Evolutionary conservation across 2,329 filamentous ascomycete species (phyloP).

Genomic region (Shiraia bambusicola): DNA sequence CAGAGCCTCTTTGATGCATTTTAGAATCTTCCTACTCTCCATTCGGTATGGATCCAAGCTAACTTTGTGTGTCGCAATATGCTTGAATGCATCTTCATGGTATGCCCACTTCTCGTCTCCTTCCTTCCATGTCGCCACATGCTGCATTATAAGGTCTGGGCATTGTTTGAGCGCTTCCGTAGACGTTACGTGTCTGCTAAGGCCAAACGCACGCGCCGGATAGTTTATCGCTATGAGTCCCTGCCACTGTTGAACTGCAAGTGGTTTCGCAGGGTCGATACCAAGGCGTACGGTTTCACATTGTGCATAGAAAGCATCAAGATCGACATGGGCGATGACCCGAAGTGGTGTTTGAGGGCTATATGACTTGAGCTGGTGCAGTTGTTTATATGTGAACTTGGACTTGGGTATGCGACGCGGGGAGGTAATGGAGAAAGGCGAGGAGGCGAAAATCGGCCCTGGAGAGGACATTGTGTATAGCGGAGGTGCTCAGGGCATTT

Average conservation of each 20-base stretch:
- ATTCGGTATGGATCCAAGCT: constrained; percentile 89
- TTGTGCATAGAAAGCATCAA: constrained; percentile 95
- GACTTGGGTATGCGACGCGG: constrained; percentile 55
- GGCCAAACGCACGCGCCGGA: constrained; percentile 76
- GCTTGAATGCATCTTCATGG: constrained; percentile 73
- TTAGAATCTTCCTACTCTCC: constrained; percentile 79
- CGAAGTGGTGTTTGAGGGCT: constrained; percentile 75
- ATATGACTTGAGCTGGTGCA: constrained; percentile 72
- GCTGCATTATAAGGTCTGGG: constrained; percentile 79
- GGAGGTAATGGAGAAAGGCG: constrained; percentile 45
- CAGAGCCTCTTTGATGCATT: constrained; percentile 72
- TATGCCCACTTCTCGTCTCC: constrained; percentile 93
- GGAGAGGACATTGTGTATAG: constrained; percentile 49
- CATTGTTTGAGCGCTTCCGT: constrained; percentile 84
- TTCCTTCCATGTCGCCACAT: constrained; percentile 93
- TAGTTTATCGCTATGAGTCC: constrained; percentile 97
- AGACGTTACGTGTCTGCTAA: constrained; percentile 76
- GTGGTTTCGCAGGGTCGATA: constrained; percentile 70
- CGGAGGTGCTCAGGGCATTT: constrained; percentile 13
- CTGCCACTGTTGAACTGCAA: constrained; percentile 95
- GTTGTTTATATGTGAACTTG: constrained; percentile 80
- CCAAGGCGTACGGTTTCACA: constrained; percentile 89
- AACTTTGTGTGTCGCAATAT: constrained; percentile 88
- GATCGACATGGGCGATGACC: constrained; percentile 86
- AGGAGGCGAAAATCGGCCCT: constrained; percentile 50